Percentiles rank a stretch among this genome's conserved stretches.
phyloP scores from a whole-genome alignment of 148 eudicot species.

The Rhododendron ovatum region DNA sequence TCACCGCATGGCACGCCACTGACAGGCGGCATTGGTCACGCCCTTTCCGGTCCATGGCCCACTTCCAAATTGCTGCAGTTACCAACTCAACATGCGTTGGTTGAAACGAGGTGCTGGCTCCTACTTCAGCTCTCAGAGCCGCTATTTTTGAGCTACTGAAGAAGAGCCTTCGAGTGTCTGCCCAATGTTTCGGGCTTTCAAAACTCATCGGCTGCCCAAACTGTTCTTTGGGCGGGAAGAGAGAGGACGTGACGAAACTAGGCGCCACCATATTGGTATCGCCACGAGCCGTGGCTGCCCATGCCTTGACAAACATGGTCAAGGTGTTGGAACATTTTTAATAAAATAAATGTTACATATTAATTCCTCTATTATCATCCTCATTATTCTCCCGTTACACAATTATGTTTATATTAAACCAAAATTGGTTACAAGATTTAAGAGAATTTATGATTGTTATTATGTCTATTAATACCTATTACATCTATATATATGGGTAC shows the following conservation, averaged over 20 bases:
- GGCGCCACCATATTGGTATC: slow-evolving; percentile 11
- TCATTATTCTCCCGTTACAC: too few relatives aligned
- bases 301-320: slow-evolving; percentile 29
- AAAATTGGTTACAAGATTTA: too few relatives aligned
- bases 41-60: slow-evolving; percentile 5
- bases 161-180: too few relatives aligned
- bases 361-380: too few relatives aligned
- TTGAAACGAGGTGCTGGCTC: not conserved
- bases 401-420: too few relatives aligned
- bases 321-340: too few relatives aligned
- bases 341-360: too few relatives aligned
- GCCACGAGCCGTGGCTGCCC: slow-evolving; percentile 22
- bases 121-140: too few relatives aligned
- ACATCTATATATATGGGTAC: too few relatives aligned
- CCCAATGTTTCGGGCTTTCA: not conserved
- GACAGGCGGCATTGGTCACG: not conserved
- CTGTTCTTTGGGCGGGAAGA: slow-evolving; percentile 22
- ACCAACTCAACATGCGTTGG: slow-evolving; percentile 35
- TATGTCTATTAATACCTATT: too few relatives aligned
- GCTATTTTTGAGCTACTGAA: too few relatives aligned
- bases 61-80: slow-evolving; percentile 33
- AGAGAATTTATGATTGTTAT: too few relatives aligned
- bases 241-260: slow-evolving; percentile 18
- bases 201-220: not conserved
- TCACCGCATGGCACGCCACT: slow-evolving; percentile 23